A percentile compares a stretch with the other conserved stretches of the same genome.
Evolutionary conservation across 2,329 filamentous ascomycete species (phyloP).

Genomic region (Ophiostoma angusticollis): DNA sequence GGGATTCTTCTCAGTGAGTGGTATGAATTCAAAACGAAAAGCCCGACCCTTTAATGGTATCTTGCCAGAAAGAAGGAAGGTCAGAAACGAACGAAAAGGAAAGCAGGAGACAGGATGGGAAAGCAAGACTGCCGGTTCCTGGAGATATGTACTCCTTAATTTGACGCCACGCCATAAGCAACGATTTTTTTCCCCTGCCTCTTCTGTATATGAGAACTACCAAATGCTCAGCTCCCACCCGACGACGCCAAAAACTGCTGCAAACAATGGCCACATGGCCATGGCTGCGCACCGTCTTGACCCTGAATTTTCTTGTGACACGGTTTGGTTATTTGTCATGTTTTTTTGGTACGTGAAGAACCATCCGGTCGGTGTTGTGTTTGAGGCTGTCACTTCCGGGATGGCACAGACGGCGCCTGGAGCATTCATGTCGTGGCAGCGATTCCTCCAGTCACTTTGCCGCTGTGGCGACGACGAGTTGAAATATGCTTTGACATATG

Average conservation of each 20-base stretch:
- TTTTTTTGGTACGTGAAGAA: conserved; percentile 38
- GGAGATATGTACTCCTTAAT: no score
- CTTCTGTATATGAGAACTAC: no score
- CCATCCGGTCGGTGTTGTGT: conserved; percentile 23
- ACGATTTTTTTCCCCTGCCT: no score
- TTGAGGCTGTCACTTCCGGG: conserved; percentile 29
- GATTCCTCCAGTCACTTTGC: conserved; percentile 24
- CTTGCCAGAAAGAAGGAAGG: background rate
- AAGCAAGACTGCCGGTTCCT: no score
- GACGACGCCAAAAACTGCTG: background rate
- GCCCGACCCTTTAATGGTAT: conserved; percentile 1
- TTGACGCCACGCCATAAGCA: no score
- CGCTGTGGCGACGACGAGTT: conserved; percentile 45
- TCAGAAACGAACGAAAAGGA: background rate
- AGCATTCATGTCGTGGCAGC: conserved; percentile 29
- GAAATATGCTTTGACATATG: conserved; percentile 68
- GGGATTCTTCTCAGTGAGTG: no score
- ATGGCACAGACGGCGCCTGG: conserved; percentile 34
- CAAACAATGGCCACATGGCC: conserved; percentile 1
- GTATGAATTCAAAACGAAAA: background rate
- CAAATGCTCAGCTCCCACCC: conserved; percentile 5
- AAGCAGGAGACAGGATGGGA: background rate
- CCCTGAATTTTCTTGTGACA: conserved; percentile 13
- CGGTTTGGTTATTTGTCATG: conserved; percentile 35
- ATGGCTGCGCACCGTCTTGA: background rate